Evolutionary conservation across 75 land plant genomes (phyloP), one percentile per base, ranked within the genome.

Genomic region (Picea glauca): DNA sequence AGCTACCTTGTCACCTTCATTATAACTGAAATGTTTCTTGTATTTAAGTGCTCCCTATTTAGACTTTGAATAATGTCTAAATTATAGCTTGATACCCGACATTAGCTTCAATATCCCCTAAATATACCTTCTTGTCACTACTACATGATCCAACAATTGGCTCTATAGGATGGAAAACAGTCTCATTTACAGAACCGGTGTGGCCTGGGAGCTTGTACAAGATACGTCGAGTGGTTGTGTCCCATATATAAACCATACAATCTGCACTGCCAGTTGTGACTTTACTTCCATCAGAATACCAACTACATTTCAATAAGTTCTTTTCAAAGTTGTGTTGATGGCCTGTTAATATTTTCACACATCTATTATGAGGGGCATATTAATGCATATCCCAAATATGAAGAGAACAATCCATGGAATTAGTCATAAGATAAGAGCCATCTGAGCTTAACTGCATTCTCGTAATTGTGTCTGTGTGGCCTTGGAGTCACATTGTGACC

Each of bases 231-330:
- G 94, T 86, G 0, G 97, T 94, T 9, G 99, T 96, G 60, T 96
- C 97, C 99, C 97, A 96, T 12, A 96, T 87, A 66, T 96, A 94
- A 26, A 96, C 99, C 99, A 96, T 96, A 23, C 97, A 83, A 77
- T 96, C 99, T 13, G 94, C 82, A 80, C 94, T 96, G 1, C 99
- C 99, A 58, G 97, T 90, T 3, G 95, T 90, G 18, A 94, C 97
- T 80, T 93, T 94, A 64, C 93, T 92, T 57, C 97, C 97, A 86
- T 96, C 97, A 46, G 95, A 90, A 1, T 97, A 93, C 99, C 99
- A 96, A 76, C 85, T 80, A 77, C 99, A 96, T 77, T 88, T 94
- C 83, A 96, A 83, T 76, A 96, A 79, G 80, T 96, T 94, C 92
- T 96, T 92, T 82, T 96, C 99, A 77, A 96, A 90, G 76, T 92